Conservation (phyloP, 495 filamentous ascomycete genomes). For the Amphirosellinia nigrospora region DNA sequence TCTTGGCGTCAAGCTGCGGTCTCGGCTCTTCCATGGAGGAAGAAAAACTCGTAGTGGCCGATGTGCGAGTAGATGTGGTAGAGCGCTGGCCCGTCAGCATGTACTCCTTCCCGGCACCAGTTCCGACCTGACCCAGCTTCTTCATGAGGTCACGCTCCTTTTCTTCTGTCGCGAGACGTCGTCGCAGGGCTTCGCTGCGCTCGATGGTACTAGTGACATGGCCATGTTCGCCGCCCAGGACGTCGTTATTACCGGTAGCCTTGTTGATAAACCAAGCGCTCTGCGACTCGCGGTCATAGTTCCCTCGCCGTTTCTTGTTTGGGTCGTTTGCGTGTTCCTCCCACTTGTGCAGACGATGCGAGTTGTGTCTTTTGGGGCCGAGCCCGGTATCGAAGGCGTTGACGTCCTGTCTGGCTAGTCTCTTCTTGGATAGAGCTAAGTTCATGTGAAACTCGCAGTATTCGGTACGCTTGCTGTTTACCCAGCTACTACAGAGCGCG, state of each 20-base stretch:
- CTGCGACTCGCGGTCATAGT: conserved; percentile 65
- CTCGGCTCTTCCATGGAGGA: conserved; percentile 28
- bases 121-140: conserved; percentile 66
- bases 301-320: conserved; percentile 51
- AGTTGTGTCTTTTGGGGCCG: conserved; percentile 46
- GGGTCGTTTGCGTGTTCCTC: conserved; percentile 34
- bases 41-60: conserved; percentile 13
- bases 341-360: conserved; percentile 26
- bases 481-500: conserved; percentile 78
- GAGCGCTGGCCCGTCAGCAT: conserved; percentile 51
- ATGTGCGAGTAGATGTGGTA: conserved; percentile 20
- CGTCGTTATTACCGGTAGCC: conserved; percentile 67
- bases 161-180: conserved; percentile 72
- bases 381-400: conserved; percentile 62
- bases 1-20: conserved; percentile 49
- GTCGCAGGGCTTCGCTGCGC: conserved; percentile 70
- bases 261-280: conserved; percentile 64
- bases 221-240: conserved; percentile 57
- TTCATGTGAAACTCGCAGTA: conserved; percentile 95
- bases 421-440: conserved; percentile 71
- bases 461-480: conserved; percentile 85
- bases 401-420: conserved; percentile 77
- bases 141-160: conserved; percentile 82
- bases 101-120: conserved; percentile 78
- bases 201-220: conserved; percentile 58